A percentile compares a stretch with the other conserved stretches of the same genome.
phyloP scores from a whole-genome alignment of 2,329 filamentous ascomycete genomes.

The Byssoonygena ceratinophila region DNA sequence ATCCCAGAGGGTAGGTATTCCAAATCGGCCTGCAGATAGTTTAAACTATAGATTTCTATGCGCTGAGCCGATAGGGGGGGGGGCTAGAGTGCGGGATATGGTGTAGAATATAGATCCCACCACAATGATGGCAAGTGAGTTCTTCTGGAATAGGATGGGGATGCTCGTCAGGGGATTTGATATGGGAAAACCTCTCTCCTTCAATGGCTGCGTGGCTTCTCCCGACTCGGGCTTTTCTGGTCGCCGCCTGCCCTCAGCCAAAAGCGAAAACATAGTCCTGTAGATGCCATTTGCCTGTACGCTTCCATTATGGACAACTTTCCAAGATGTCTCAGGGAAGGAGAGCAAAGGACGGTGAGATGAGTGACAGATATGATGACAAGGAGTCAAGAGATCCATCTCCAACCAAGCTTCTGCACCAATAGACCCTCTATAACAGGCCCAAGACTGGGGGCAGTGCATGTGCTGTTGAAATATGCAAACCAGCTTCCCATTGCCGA shows the following conservation, averaged over 20 bases:
- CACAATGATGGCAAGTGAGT: conserved; percentile 3
- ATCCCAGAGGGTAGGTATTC: conserved; percentile 2
- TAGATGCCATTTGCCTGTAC: background rate
- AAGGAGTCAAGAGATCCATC: conserved; percentile 38
- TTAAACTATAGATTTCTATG: conserved; percentile 4
- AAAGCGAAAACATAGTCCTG: background rate
- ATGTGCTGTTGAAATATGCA: background rate
- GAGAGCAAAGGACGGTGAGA: background rate
- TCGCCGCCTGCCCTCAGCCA: background rate
- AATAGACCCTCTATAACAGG: conserved; percentile 33
- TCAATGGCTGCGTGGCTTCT: background rate
- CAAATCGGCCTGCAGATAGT: background rate
- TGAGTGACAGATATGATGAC: background rate
- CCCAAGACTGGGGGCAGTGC: conserved; percentile 18
- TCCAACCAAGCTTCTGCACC: conserved; percentile 33
- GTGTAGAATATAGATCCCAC: conserved; percentile 9
- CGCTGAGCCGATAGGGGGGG: conserved; percentile 2
- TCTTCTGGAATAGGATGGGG: conserved; percentile 6
- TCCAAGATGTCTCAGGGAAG: conserved; percentile 4
- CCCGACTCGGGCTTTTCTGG: background rate
- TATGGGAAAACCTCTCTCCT: background rate
- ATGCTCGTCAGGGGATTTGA: conserved; percentile 1
- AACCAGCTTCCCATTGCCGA: background rate
- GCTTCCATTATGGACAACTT: conserved; percentile 6
- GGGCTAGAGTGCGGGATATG: background rate